Conservation (phyloP, 2,329 filamentous ascomycete species). For the Calonectria hawksworthii region DNA sequence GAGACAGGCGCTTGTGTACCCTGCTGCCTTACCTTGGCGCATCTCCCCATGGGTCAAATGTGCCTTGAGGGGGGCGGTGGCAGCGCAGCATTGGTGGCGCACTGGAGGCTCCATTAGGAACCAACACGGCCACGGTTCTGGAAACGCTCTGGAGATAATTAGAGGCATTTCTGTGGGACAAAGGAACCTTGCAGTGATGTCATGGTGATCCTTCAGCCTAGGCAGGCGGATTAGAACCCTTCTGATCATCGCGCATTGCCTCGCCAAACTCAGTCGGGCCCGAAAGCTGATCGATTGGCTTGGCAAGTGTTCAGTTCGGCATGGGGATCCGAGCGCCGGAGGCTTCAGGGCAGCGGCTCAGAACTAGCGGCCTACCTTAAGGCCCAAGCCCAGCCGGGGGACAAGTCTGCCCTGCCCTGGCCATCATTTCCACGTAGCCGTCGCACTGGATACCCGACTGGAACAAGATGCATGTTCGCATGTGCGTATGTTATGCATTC, state of each 20-base stretch:
- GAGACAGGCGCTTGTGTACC: not conserved
- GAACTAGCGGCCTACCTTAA: not conserved
- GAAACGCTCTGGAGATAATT: not conserved
- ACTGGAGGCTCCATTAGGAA: not conserved
- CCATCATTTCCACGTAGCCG: not conserved
- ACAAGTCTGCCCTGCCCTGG: not conserved
- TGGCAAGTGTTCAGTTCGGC: not conserved
- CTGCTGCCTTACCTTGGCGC: not conserved
- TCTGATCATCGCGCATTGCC: not conserved
- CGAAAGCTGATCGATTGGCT: not conserved
- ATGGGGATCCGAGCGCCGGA: not conserved
- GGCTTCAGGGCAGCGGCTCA: not conserved
- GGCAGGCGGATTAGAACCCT: not conserved
- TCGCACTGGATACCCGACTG: slow-evolving; percentile 13
- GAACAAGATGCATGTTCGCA: not conserved
- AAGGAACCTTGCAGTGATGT: not conserved
- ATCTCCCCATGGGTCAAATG: not conserved
- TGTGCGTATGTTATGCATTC: not conserved
- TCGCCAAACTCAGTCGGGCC: not conserved
- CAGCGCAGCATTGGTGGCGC: not conserved
- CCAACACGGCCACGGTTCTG: not conserved
- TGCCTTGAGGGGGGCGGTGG: slow-evolving; percentile 1
- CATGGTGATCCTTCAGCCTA: not conserved
- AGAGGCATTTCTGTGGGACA: not conserved
- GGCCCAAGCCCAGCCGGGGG: not conserved